Evolutionary conservation across 1,284 basidiomycete species (phyloP), one percentile per base, ranked within the genome.

Genomic region (Leccinum pallidistipes): DNA sequence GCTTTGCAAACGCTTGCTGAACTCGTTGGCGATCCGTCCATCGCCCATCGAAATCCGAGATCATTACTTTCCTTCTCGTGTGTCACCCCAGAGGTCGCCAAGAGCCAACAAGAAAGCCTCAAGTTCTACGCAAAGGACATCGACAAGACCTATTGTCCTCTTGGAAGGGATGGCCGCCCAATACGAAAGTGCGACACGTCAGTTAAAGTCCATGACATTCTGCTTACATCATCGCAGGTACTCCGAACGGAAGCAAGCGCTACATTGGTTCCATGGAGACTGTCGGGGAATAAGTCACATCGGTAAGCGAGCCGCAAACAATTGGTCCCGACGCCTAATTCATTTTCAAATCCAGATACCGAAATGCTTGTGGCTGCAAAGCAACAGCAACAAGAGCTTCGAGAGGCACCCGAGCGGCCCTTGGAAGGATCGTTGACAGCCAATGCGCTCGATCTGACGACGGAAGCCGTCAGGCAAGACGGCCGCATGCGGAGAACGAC

Each of bases 21-120:
- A 36, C 74, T 88, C 24, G 76, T 77, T 47, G 80, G 78, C 24
- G 79, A 86, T 66, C 70, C 79, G 3, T 74, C 75, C 10, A 81
- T 87, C 32, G 76, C 77, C 9, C 69, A 75, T 5, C 82, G 84
- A n/a, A 80, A 88, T 65, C 83, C 88, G 8, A 64, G 68, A 16
- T 87, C 83, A 3, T 77, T 85, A 0, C 74, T 91, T 57, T 89
- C 87, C 3, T 92, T 92, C 69, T 88, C 83, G n/a, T 86, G 86
- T 65, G 78, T 88, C 29, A 68, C 83, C 0, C 74, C 78, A 3
- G 83, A 86, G 14, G 75, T 83, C 7, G 72, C 81, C 32, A 76
- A 81, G 67, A 79, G 74, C 29, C 87, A 90, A 68, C 73, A 73
- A 4, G 82, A 85, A 36, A 71, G 77, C 29, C 72, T 87, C 59